Percentiles rank a stretch among this genome's conserved stretches.
Evolutionary conservation across 306 rosid species (phyloP).

Genomic region (Neltuma alba): DNA sequence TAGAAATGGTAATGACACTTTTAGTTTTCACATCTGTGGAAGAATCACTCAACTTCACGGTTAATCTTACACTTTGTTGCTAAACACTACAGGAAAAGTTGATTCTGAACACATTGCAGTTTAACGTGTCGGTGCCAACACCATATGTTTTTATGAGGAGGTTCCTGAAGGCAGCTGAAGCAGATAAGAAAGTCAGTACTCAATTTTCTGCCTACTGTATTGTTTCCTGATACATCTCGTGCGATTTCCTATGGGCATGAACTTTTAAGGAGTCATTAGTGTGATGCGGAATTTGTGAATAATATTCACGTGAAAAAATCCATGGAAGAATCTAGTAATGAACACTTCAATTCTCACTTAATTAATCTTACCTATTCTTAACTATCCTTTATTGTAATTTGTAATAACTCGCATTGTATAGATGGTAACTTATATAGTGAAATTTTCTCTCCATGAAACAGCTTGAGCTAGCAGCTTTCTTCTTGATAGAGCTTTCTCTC

Average conservation of each 20-base stretch:
- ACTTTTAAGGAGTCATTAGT: neutral
- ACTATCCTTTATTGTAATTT: neutral
- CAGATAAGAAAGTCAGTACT: slow-evolving; percentile 64
- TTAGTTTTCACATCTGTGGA: neutral
- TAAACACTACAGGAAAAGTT: slow-evolving; percentile 66
- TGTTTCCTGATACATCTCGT: neutral
- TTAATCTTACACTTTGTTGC: slow-evolving; percentile 13
- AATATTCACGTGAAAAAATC: neutral
- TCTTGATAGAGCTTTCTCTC: slow-evolving; percentile 85
- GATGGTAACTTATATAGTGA: neutral
- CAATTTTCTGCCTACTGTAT: neutral
- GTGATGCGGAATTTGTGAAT: neutral
- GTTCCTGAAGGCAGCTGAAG: slow-evolving; percentile 96
- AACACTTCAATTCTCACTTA: neutral
- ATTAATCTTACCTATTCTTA: neutral
- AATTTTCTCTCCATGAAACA: slow-evolving; percentile 40
- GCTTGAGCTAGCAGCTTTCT: slow-evolving; percentile 83
- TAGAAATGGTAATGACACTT: slow-evolving; percentile 70
- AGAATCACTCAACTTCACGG: neutral
- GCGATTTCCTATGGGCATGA: neutral
- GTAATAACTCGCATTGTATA: neutral
- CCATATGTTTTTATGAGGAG: slow-evolving; percentile 80
- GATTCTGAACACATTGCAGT: slow-evolving; percentile 81
- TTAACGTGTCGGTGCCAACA: slow-evolving; percentile 93
- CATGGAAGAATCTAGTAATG: neutral